These are phyloP conservation scores for Botrytis pseudocinerea DNA, from an alignment of 2,329 filamentous ascomycete species.

Conservation along the genomic window DNA sequence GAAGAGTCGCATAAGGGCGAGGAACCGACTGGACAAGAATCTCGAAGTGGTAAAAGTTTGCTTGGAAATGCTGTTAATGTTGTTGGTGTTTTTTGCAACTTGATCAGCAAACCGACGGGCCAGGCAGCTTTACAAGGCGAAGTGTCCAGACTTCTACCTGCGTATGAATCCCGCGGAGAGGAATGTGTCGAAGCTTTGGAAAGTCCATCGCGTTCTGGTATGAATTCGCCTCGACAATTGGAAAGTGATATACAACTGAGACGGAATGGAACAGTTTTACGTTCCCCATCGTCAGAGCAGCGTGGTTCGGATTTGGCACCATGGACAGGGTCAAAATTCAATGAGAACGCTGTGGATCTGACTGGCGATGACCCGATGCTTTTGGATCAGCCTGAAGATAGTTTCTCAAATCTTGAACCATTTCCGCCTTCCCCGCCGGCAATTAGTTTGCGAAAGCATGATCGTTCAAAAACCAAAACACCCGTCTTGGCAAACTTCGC, in stretches of 20 bases:
- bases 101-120: not conserved
- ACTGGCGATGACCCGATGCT: conserved; percentile 19
- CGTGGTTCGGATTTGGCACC: not conserved
- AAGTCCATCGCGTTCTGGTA: conserved; percentile 1
- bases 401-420: not conserved
- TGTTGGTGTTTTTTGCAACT: not conserved
- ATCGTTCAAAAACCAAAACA: not conserved
- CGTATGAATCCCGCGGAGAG: not conserved
- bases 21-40: too few relatives aligned
- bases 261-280: not conserved
- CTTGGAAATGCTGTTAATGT: not conserved
- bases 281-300: not conserved
- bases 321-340: not conserved
- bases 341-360: conserved; percentile 9
- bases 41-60: not conserved
- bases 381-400: not conserved
- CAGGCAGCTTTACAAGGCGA: not conserved
- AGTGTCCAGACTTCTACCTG: too few relatives aligned
- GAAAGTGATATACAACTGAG: not conserved
- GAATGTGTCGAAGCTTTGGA: not conserved
- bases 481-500: not conserved
- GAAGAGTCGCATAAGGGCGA: not conserved
- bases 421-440: not conserved
- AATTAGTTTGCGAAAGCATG: not conserved
- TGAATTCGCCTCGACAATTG: not conserved